Evolutionary conservation across 768 basidiomycete species (phyloP), one percentile per base, ranked within the genome.

Genomic region (Mycena crocata): DNA sequence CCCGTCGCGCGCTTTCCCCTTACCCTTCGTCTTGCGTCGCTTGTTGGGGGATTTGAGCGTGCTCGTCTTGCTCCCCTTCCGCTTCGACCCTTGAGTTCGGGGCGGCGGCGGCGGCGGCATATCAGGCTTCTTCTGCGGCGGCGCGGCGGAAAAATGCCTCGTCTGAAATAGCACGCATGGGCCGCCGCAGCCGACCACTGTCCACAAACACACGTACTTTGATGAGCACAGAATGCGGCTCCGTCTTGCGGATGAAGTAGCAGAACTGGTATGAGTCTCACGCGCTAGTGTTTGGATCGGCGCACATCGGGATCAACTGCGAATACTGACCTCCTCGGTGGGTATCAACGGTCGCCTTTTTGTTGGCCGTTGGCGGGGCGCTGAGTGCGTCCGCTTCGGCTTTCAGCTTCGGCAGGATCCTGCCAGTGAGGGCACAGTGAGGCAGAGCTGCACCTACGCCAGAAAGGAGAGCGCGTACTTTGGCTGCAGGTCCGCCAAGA

Each of bases 211-310:
- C 44, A 68, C 79, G n/a, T 54, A 92, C 95, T 85, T 97, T 97
- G 71, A 93, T 81, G 10, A 95, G 81, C 2, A 96, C 84, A 0
- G 93, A 89, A 76, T 96, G 93, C 13, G 92, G 86, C 56, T 95
- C 94, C 3, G 88, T 90, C 77, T 90, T 90, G 26, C 94, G 87
- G 70, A 96, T 83, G 79, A 96, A 97, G 76, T 94, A 97, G 51
- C 92, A 94, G 75, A 94, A 95, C 70, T 97, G 95, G 73, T 96
- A 97, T 0, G 86, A 86, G 65, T 93, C 95, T 96, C 75, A 23
- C 15, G 39, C 51, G 31, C 30, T n/a, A 52, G 40, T 39, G 62
- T 59, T 54, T 56, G 55, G 62, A 56, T 54, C 31, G 46, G 6
- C 45, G 23, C 45, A 56, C 28, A 52, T 51, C 37, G 54, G 30